Percentiles rank a stretch among this genome's conserved stretches.
Conservation (phyloP, 352 stramenopile genomes). For the Ochromonadaceae sp. region DNA sequence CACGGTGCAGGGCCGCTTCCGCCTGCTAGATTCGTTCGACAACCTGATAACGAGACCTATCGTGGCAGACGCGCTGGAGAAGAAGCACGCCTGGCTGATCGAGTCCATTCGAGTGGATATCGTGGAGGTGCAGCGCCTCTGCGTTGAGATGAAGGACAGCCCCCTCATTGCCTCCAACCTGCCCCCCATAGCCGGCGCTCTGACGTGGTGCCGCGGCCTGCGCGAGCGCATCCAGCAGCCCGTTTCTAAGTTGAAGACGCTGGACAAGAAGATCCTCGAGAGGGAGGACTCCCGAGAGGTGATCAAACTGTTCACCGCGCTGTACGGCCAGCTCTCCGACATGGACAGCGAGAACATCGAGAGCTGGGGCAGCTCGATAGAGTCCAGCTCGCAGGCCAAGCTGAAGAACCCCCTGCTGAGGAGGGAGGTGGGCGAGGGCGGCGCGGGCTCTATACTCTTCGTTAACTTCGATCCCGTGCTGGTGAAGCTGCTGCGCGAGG, state of each 20-base stretch:
- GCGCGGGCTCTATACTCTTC: slow-evolving; percentile 29
- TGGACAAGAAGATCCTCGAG: slow-evolving; percentile 54
- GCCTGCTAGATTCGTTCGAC: slow-evolving; percentile 74
- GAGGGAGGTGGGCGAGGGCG: slow-evolving; percentile 31
- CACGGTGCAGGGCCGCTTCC: slow-evolving; percentile 61
- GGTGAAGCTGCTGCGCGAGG: slow-evolving; percentile 68
- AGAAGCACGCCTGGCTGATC: slow-evolving; percentile 58
- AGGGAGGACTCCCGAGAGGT: slow-evolving; percentile 66
- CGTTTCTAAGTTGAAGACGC: slow-evolving; percentile 62
- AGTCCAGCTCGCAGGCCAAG: slow-evolving; percentile 38
- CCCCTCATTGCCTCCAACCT: slow-evolving; percentile 67
- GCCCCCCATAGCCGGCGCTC: slow-evolving; percentile 62
- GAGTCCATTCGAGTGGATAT: slow-evolving; percentile 42
- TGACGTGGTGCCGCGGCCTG: slow-evolving; percentile 70
- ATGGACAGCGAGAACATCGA: slow-evolving; percentile 36
- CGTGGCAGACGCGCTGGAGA: slow-evolving; percentile 56
- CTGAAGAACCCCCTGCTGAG: slow-evolving; percentile 63
- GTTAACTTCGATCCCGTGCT: slow-evolving; percentile 77
- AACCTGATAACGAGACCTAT: slow-evolving; percentile 50
- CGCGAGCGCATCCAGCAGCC: slow-evolving; percentile 61
- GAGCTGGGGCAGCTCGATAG: slow-evolving; percentile 30
- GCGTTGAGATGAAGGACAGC: slow-evolving; percentile 57
- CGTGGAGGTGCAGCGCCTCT: slow-evolving; percentile 62
- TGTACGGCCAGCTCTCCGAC: slow-evolving; percentile 44
- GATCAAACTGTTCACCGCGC: slow-evolving; percentile 67